These are phyloP conservation scores for Zygnema cylindricum DNA, from an alignment of 139 green algal species.

Conservation along the genomic window DNA sequence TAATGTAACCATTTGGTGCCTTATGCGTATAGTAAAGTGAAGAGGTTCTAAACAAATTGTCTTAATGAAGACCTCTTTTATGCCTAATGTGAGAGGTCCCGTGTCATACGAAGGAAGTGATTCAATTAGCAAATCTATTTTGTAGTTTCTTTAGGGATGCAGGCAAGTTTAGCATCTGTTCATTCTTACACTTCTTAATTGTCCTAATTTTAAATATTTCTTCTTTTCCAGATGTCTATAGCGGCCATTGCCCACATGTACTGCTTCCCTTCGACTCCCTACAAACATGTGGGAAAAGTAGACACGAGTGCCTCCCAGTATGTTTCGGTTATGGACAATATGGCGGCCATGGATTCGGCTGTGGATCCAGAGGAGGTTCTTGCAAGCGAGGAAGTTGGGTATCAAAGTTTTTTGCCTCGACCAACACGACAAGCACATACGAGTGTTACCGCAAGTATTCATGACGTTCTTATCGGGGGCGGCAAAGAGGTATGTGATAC, in stretches of 20 bases:
- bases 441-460: conserved; percentile 1
- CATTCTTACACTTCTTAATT: no score
- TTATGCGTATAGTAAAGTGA: no score
- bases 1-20: no score
- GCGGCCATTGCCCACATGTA: conserved; percentile 88
- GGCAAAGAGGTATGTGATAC: background rate
- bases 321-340: conserved; percentile 25
- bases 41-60: no score
- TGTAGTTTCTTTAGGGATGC: no score
- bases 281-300: conserved; percentile 7
- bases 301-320: background rate
- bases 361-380: conserved; percentile 32
- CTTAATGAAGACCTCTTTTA: no score
- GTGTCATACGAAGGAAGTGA: no score
- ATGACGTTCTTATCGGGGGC: conserved; percentile 9
- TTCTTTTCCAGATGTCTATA: conserved; percentile 92
- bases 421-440: background rate
- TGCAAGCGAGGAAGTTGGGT: conserved; percentile 19
- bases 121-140: no score
- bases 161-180: no score
- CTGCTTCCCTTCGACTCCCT: conserved; percentile 82
- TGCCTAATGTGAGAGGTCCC: no score
- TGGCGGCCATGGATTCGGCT: conserved; percentile 11
- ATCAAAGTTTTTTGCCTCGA: background rate
- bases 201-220: no score